These are phyloP conservation scores for Salvia sclarea DNA, from an alignment of 305 asterid species.

Conservation along the genomic window DNA sequence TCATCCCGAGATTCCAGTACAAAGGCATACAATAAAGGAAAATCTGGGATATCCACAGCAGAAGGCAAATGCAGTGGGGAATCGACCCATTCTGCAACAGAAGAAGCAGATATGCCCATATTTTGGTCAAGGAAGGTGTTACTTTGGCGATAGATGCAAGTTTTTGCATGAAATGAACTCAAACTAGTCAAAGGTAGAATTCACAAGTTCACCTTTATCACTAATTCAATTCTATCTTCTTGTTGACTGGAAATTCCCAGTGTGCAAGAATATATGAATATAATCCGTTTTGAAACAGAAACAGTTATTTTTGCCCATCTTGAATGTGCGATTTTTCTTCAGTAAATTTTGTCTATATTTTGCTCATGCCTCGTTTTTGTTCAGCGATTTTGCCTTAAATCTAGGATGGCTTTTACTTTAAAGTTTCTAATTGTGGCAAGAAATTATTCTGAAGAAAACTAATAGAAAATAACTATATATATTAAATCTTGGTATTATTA, in stretches of 20 bases:
- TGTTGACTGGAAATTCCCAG: slow-evolving; percentile 12
- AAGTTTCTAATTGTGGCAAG: no score
- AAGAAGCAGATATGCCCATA: slow-evolving; percentile 45
- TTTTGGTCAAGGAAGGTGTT: slow-evolving; percentile 63
- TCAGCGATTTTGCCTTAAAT: no score
- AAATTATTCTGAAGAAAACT: no score
- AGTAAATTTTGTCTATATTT: not conserved
- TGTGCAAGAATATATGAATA: not conserved
- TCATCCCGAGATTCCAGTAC: slow-evolving; percentile 6
- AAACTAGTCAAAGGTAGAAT: slow-evolving; percentile 9
- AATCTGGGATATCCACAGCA: slow-evolving; percentile 24
- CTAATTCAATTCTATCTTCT: not conserved
- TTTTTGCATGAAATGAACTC: slow-evolving; percentile 43
- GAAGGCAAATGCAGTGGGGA: slow-evolving; percentile 13
- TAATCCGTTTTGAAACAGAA: not conserved
- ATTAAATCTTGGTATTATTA: no score
- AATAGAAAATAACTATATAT: no score
- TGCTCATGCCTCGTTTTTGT: not conserved
- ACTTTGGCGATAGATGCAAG: slow-evolving; percentile 68
- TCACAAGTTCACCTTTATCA: slow-evolving; percentile 10
- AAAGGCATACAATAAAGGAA: slow-evolving; percentile 2
- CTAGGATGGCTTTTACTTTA: no score
- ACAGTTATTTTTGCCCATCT: not conserved
- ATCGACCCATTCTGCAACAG: slow-evolving; percentile 19
- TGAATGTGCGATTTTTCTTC: not conserved